A percentile compares a stretch with the other conserved stretches of the same genome.
Evolutionary conservation across 2,329 filamentous ascomycete genomes (phyloP).

Genomic region (Trichoderma breve): DNA sequence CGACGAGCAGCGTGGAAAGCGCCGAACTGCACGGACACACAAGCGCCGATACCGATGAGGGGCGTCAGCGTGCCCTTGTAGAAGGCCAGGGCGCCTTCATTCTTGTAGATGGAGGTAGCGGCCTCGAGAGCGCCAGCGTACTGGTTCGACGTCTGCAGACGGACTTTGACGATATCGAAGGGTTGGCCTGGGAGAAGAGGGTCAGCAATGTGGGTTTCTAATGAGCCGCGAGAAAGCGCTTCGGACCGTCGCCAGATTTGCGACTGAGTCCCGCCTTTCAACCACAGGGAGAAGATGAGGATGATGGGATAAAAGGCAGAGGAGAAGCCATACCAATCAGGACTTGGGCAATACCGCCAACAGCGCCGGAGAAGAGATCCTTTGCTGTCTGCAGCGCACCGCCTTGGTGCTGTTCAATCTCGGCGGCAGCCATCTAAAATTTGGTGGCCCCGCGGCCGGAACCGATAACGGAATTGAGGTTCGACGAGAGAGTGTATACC

Average conservation of each 20-base stretch:
- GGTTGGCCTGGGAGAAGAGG: constrained; percentile 54
- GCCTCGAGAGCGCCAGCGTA: constrained; percentile 79
- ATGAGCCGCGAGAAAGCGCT: constrained; percentile 9
- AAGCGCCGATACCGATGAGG: constrained; percentile 92
- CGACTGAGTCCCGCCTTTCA: not conserved
- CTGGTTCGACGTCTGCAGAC: constrained; percentile 82
- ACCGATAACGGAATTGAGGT: not conserved
- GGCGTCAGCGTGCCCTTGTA: constrained; percentile 98
- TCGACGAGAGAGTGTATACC: not conserved
- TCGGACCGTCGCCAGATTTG: constrained; percentile 12
- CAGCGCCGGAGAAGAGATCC: constrained; percentile 87
- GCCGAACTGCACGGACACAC: constrained; percentile 97
- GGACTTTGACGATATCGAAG: constrained; percentile 95
- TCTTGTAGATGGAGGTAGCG: constrained; percentile 78
- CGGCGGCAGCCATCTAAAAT: constrained; percentile 27
- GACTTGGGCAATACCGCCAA: constrained; percentile 90
- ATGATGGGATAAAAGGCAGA: not conserved
- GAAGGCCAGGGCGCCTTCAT: constrained; percentile 87
- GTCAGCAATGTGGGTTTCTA: constrained; percentile 6
- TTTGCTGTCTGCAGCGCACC: constrained; percentile 66
- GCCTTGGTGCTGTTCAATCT: constrained; percentile 36
- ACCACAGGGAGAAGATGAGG: not conserved
- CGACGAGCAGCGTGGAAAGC: constrained; percentile 92
- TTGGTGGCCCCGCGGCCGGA: not conserved
- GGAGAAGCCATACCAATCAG: constrained; percentile 65